Percentiles rank a stretch among this genome's conserved stretches.
phyloP scores from a whole-genome alignment of 78 protist genomes.

The Reticulomyxa filosa region DNA sequence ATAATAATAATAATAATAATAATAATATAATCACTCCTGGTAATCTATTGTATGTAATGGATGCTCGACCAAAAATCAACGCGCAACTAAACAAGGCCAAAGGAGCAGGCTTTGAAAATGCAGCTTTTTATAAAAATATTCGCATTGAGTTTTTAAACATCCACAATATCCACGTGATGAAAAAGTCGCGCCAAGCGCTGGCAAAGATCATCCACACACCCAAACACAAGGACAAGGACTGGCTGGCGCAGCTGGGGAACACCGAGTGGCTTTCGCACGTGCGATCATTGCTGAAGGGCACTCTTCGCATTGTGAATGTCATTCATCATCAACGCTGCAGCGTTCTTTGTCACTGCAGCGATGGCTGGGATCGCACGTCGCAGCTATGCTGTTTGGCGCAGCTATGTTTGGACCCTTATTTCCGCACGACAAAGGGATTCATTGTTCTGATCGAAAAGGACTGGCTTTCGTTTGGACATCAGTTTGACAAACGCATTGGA shows the following conservation, averaged over 20 bases:
- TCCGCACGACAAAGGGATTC: slow-evolving; percentile 64
- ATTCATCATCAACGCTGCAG: slow-evolving; percentile 24
- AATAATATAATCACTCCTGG: no score
- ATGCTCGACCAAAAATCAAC: neutral
- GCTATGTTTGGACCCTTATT: slow-evolving; percentile 58
- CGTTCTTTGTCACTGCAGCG: slow-evolving; percentile 32
- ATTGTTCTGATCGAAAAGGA: slow-evolving; percentile 65
- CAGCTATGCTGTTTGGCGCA: slow-evolving; percentile 43
- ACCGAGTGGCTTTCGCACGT: neutral
- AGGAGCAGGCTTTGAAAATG: neutral
- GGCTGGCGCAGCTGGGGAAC: neutral
- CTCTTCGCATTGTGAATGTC: neutral
- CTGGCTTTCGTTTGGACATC: slow-evolving; percentile 63
- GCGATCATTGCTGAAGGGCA: neutral
- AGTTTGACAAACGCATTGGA: slow-evolving; percentile 12
- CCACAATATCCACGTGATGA: no score
- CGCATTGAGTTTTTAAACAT: no score
- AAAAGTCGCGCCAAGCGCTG: no score
- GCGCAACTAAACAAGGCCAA: neutral
- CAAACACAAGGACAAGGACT: no score
- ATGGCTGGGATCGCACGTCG: slow-evolving; percentile 72
- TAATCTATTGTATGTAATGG: neutral
- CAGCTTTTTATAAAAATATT: no score
- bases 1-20: no score
- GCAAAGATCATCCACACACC: no score